Conservation (phyloP, 768 basidiomycete species). For the Sarcodon aspratus region DNA sequence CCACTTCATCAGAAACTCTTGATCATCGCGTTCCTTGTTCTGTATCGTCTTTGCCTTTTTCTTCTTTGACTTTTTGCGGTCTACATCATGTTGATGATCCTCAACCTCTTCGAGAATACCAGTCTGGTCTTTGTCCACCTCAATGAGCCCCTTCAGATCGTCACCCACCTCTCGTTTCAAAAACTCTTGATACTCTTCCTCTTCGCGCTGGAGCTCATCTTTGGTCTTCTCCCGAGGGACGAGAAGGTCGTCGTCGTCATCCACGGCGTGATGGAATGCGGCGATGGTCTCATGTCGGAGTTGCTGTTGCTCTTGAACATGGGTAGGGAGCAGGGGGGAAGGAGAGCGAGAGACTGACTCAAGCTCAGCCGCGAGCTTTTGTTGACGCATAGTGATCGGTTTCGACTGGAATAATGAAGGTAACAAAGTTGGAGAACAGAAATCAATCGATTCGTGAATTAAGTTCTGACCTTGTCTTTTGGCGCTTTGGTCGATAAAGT, state of each 20-base stretch:
- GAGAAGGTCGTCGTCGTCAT: conserved; percentile 43
- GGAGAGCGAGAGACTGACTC: conserved; percentile 40
- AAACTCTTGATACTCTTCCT: conserved; percentile 78
- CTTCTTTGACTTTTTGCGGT: conserved; percentile 14
- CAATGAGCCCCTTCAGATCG: conserved; percentile 59
- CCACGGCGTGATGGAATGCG: conserved; percentile 54
- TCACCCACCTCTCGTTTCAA: conserved; percentile 73
- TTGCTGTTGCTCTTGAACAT: conserved; percentile 64
- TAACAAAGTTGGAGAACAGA: conserved; percentile 1
- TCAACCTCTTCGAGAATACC: conserved; percentile 10
- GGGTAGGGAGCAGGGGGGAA: conserved; percentile 34
- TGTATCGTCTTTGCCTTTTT: conserved; percentile 13
- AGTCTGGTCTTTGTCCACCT: conserved; percentile 28
- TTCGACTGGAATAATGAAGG: conserved; percentile 34
- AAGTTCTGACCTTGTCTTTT: conserved; percentile 40
- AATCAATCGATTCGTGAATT: neutral
- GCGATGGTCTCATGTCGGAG: conserved; percentile 76
- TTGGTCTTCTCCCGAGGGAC: conserved; percentile 66
- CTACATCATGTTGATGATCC: conserved; percentile 17
- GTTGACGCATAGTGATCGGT: conserved; percentile 67
- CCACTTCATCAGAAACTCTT: conserved; percentile 86
- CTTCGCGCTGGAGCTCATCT: conserved; percentile 68
- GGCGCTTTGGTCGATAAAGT: conserved; percentile 11
- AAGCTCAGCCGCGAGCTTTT: conserved; percentile 52
- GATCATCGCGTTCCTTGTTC: conserved; percentile 54